Percentiles rank a stretch among this genome's conserved stretches.
phyloP scores from a whole-genome alignment of 441 rosid species.

The Syzygium malaccense region DNA sequence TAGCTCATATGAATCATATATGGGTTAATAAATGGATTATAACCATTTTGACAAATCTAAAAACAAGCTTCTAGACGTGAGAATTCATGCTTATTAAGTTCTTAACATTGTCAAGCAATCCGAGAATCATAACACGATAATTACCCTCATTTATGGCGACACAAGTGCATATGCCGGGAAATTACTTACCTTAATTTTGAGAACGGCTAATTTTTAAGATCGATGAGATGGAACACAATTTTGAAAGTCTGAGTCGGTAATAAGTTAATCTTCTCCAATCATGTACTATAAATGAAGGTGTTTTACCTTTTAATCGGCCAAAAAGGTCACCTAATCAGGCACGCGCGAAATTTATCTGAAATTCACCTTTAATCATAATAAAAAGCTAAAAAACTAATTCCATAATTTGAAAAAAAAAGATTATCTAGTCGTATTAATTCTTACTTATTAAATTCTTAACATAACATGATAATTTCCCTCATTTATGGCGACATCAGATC shows the following conservation, averaged over 20 bases:
- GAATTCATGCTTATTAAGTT: too few relatives aligned
- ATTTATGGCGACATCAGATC: neutral
- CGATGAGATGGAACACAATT: neutral
- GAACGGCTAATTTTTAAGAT: neutral
- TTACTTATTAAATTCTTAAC: neutral
- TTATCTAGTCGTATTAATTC: rapidly evolving
- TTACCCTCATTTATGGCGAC: neutral
- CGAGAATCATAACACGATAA: rapidly evolving
- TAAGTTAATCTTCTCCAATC: neutral
- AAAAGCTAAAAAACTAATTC: neutral
- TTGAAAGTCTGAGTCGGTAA: neutral
- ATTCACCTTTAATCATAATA: too few relatives aligned
- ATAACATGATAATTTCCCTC: neutral
- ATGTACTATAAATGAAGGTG: neutral
- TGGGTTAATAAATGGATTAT: too few relatives aligned
- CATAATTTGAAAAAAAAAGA: neutral
- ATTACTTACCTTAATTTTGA: neutral
- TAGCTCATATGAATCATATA: too few relatives aligned
- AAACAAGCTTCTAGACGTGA: too few relatives aligned
- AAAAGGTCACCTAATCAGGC: neutral
- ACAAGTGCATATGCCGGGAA: neutral
- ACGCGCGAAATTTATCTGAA: neutral
- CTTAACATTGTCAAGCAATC: neutral
- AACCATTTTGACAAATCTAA: too few relatives aligned
- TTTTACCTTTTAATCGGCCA: neutral